Evolutionary conservation across 2,329 filamentous ascomycete species (phyloP).

Genomic region (Sphaerulina vaccinii): DNA sequence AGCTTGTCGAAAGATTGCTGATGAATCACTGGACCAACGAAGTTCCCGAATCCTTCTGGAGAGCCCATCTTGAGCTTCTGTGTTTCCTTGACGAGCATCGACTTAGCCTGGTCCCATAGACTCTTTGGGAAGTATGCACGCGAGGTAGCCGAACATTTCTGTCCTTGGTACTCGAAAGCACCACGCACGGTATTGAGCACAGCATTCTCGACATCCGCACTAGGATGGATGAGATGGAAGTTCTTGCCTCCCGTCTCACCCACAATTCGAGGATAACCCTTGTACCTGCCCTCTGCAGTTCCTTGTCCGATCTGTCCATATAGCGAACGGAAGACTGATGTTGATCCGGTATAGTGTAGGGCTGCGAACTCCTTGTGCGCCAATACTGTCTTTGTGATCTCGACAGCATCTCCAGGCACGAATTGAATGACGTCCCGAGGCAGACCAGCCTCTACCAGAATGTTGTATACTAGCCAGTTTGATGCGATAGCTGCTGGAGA

Average conservation of each 20-base stretch:
- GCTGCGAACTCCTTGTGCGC: conserved; percentile 78
- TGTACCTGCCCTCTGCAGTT: conserved; percentile 77
- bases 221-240: conserved; percentile 79
- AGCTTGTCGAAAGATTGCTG: conserved; percentile 78
- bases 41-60: conserved; percentile 70
- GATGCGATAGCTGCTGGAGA: conserved; percentile 84
- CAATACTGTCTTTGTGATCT: conserved; percentile 76
- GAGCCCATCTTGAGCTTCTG: conserved; percentile 68
- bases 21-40: conserved; percentile 87
- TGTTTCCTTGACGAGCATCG: conserved; percentile 66
- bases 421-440: conserved; percentile 91
- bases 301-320: conserved; percentile 83
- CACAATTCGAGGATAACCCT: conserved; percentile 82
- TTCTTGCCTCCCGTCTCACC: conserved; percentile 94
- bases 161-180: conserved; percentile 87
- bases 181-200: conserved; percentile 79
- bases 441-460: conserved; percentile 85
- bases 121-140: conserved; percentile 76
- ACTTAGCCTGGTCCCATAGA: conserved; percentile 69
- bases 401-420: conserved; percentile 80
- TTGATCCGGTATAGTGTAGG: conserved; percentile 95
- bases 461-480: conserved; percentile 87
- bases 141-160: conserved; percentile 86
- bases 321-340: conserved; percentile 82
- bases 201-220: conserved; percentile 75